Conservation (phyloP, 1,139 yeast genomes). For the Candida glucosophila region DNA sequence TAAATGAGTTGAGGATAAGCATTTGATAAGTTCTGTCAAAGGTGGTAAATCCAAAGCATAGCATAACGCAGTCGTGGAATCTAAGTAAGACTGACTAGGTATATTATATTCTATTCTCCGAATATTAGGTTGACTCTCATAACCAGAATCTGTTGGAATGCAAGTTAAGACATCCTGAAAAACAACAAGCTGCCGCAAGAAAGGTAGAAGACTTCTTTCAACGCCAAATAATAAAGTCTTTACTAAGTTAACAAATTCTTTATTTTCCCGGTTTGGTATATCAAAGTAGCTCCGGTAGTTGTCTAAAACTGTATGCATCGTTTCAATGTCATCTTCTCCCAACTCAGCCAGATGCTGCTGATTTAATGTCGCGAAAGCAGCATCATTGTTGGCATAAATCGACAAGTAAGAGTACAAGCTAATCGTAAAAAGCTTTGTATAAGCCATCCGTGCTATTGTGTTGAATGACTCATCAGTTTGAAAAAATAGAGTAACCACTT, state of each 20-base stretch:
- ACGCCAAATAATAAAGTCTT: slow-evolving; percentile 10
- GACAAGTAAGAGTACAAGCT: slow-evolving; percentile 13
- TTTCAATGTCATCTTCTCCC: background rate
- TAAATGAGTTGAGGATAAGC: slow-evolving; percentile 4
- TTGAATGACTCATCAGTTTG: slow-evolving; percentile 37
- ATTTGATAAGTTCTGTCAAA: slow-evolving; percentile 10
- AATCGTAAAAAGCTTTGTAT: slow-evolving; percentile 19
- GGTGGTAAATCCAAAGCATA: slow-evolving; percentile 14
- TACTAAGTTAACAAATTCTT: slow-evolving; percentile 1
- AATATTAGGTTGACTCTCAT: slow-evolving; percentile 11
- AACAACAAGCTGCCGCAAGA: slow-evolving; percentile 27
- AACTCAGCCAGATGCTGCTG: slow-evolving; percentile 1
- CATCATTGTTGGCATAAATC: slow-evolving; percentile 5
- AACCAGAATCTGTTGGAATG: slow-evolving; percentile 17
- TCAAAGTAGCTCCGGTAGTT: too few relatives aligned
- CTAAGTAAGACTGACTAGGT: slow-evolving; percentile 10
- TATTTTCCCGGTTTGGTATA: too few relatives aligned
- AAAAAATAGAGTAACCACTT: slow-evolving; percentile 29
- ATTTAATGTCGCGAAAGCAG: slow-evolving; percentile 3
- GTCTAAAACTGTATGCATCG: slow-evolving; percentile 2
- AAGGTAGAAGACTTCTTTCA: slow-evolving; percentile 25
- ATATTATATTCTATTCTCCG: slow-evolving; percentile 11
- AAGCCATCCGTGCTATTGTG: slow-evolving; percentile 23
- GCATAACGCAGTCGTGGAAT: slow-evolving; percentile 14
- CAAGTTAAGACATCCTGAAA: slow-evolving; percentile 27